phyloP scores from a whole-genome alignment of 2,329 filamentous ascomycete genomes.

The Macroventuria anomochaeta region DNA sequence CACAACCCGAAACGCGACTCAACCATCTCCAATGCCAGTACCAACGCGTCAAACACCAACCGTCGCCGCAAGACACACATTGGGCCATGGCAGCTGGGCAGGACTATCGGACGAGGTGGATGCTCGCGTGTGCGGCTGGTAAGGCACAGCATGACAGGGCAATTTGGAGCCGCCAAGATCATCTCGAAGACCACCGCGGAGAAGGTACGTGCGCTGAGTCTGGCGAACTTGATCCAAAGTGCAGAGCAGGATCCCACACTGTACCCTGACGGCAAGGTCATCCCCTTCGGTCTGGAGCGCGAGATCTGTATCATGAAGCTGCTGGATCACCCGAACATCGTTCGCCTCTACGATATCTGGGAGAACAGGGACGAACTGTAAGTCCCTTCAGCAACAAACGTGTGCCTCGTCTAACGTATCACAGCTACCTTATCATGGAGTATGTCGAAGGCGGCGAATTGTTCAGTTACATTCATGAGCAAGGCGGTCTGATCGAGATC shows the following conservation, averaged over 20 bases:
- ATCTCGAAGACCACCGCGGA: slow-evolving; percentile 81
- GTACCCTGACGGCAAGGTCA: slow-evolving; percentile 67
- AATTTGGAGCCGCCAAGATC: slow-evolving; percentile 93
- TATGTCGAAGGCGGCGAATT: slow-evolving; percentile 85
- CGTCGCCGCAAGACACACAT: slow-evolving; percentile 74
- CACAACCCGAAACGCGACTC: slow-evolving; percentile 59
- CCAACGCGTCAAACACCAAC: slow-evolving; percentile 57
- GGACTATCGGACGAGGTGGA: slow-evolving; percentile 85
- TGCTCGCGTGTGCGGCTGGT: slow-evolving; percentile 88
- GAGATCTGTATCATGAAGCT: slow-evolving; percentile 98
- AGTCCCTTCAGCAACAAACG: slow-evolving; percentile 42
- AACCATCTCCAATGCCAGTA: slow-evolving; percentile 63
- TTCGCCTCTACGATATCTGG: slow-evolving; percentile 95
- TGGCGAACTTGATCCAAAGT: slow-evolving; percentile 80
- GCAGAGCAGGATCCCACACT: slow-evolving; percentile 64
- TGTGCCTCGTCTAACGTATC: slow-evolving; percentile 25
- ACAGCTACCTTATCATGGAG: slow-evolving; percentile 91
- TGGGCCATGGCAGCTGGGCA: slow-evolving; percentile 92
- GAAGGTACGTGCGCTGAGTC: slow-evolving; percentile 82
- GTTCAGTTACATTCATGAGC: slow-evolving; percentile 81
- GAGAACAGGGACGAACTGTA: slow-evolving; percentile 95
- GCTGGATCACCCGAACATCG: slow-evolving; percentile 92
- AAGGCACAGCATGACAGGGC: slow-evolving; percentile 76
- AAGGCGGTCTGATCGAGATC: slow-evolving; percentile 77
- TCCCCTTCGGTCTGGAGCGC: slow-evolving; percentile 88